A percentile compares a stretch with the other conserved stretches of the same genome.
Evolutionary conservation across 163 green algal species (phyloP).

Genomic region (Trebouxiophyceae sp.): DNA sequence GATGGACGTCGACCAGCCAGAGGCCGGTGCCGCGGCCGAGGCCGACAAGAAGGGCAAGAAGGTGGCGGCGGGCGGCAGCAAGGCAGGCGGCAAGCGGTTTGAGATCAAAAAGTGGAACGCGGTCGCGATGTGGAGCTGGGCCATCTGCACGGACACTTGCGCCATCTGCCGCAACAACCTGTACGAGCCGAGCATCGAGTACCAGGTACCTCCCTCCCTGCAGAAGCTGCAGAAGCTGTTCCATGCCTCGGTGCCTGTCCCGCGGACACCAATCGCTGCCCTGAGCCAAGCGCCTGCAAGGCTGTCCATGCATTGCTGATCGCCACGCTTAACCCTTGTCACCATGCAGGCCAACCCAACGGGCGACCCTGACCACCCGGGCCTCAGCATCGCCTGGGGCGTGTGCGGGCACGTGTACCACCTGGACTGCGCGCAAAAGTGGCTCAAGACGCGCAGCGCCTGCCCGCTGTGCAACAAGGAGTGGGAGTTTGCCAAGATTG

Average conservation of each 20-base stretch:
- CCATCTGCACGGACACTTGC: slow-evolving; percentile 94
- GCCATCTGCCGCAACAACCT: slow-evolving; percentile 97
- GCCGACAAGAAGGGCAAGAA: background rate
- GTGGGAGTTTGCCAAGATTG: slow-evolving; percentile 93
- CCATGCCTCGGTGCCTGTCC: too few relatives aligned
- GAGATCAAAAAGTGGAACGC: slow-evolving; percentile 96
- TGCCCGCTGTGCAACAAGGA: slow-evolving; percentile 94
- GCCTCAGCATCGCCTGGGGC: slow-evolving; percentile 91
- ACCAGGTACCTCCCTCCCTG: too few relatives aligned
- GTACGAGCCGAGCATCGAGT: slow-evolving; percentile 95
- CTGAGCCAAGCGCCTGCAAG: too few relatives aligned
- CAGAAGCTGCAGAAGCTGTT: too few relatives aligned
- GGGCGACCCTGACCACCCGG: slow-evolving; percentile 83
- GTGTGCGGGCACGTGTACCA: slow-evolving; percentile 90
- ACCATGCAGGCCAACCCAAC: slow-evolving; percentile 12
- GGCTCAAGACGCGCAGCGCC: slow-evolving; percentile 75
- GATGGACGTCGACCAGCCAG: slow-evolving; percentile 17
- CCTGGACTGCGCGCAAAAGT: slow-evolving; percentile 16
- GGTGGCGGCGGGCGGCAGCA: too few relatives aligned
- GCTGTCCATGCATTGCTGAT: too few relatives aligned
- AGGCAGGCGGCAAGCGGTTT: slow-evolving; percentile 64
- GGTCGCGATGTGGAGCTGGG: slow-evolving; percentile 95
- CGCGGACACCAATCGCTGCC: too few relatives aligned
- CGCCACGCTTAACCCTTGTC: too few relatives aligned
- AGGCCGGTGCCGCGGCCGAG: too few relatives aligned